Percentiles rank a stretch among this genome's conserved stretches.
phyloP scores from a whole-genome alignment of 2,329 filamentous ascomycete species.

The Pseudogymnoascus sp. region DNA sequence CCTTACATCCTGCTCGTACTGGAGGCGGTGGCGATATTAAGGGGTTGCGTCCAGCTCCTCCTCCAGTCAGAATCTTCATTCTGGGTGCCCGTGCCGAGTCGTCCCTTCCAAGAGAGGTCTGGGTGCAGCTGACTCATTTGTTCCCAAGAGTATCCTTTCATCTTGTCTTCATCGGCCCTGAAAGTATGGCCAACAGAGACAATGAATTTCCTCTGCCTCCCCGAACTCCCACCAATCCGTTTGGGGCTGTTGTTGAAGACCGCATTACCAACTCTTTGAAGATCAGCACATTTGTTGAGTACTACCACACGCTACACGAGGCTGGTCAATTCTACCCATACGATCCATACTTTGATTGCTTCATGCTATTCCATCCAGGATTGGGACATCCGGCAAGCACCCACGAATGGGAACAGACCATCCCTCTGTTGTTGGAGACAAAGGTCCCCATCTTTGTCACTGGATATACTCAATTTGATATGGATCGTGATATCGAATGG shows the following conservation, averaged over 20 bases:
- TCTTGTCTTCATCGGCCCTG: slow-evolving; percentile 88
- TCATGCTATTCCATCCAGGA: slow-evolving; percentile 94
- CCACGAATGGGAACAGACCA: slow-evolving; percentile 87
- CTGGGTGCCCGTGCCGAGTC: slow-evolving; percentile 96
- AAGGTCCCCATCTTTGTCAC: slow-evolving; percentile 93
- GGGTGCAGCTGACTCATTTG: slow-evolving; percentile 88
- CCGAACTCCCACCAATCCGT: slow-evolving; percentile 79
- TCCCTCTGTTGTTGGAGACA: slow-evolving; percentile 85
- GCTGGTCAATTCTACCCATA: slow-evolving; percentile 87
- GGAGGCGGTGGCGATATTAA: slow-evolving; percentile 70
- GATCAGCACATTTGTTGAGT: slow-evolving; percentile 95
- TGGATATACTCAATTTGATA: slow-evolving; percentile 91
- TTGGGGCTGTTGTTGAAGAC: slow-evolving; percentile 89
- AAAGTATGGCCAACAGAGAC: slow-evolving; percentile 91
- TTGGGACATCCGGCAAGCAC: slow-evolving; percentile 88
- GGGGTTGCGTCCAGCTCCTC: slow-evolving; percentile 74
- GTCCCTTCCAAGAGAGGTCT: slow-evolving; percentile 85
- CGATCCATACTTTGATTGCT: slow-evolving; percentile 97
- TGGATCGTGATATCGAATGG: slow-evolving; percentile 88
- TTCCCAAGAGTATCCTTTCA: slow-evolving; percentile 92
- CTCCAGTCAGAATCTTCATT: slow-evolving; percentile 85
- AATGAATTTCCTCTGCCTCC: slow-evolving; percentile 85
- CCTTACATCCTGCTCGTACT: slow-evolving; percentile 75
- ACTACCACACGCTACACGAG: slow-evolving; percentile 93
- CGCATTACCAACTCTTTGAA: slow-evolving; percentile 84